Evolutionary conservation across 1,139 yeast species (phyloP), one percentile per base, ranked within the genome.

Genomic region (Geotrichum macrosporum): DNA sequence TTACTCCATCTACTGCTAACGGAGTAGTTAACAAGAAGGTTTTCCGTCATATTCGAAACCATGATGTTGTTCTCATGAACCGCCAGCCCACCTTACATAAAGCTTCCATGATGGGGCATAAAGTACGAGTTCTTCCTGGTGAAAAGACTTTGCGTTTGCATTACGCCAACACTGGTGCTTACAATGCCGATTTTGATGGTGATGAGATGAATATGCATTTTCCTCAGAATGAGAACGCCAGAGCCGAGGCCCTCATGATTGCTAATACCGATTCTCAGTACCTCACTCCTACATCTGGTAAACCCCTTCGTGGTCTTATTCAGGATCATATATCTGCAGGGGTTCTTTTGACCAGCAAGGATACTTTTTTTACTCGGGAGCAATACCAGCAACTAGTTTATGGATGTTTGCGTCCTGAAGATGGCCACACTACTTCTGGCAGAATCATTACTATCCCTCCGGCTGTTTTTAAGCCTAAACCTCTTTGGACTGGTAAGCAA

Each of bases 181-280:
- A 88, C 70, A 94, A 92, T 68, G 98, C 98, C 35, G 99, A 94
- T 77, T 94, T 94, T 62, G 99, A 94, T 72, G 99, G 99, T 73
- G 99, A 94, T 70, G 99, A 94, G 73, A 94, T 94, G 99, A 94
- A 94, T 66, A 84, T 94, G 96, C 99, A 94, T 71, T 92, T 94
- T 75, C 99, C 99, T 26, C 99, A 94, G 71, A 89, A 86, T 67
- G 97, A 92, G 71, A 87, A 87, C 60, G 98, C 98, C 12, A 82
- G 92, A 62, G 94, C 98, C 24, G 99, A 94, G 71, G 98, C 98
- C 3, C 74, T 87, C 61, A 78, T 87, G 65, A 76, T 94, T 64
- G 98, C 98, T 41, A 88, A 92, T 65, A 92, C 98, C 9, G 96
- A 94, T 68, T 85, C 94, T 53, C 98, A 92, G 71, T 94, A 94